phyloP scores from a whole-genome alignment of 2,329 filamentous ascomycete genomes.

The Colletotrichum noveboracense region DNA sequence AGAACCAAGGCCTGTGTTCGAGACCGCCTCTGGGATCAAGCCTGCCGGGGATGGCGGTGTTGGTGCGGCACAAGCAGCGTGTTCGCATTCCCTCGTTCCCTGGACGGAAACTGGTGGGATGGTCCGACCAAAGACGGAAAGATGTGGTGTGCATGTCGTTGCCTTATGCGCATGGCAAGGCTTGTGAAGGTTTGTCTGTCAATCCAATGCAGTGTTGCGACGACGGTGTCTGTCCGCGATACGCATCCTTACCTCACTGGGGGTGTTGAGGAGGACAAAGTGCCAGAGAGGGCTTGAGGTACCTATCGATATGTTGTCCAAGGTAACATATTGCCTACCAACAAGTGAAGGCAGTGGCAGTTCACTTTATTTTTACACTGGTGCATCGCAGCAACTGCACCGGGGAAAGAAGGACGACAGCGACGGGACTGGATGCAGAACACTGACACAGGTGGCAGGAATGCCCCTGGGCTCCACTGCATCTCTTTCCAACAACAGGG shows the following conservation, averaged over 20 bases:
- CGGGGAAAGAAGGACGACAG: background rate
- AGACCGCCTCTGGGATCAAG: background rate
- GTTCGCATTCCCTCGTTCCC: slow-evolving; percentile 2
- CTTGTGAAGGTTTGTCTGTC: background rate
- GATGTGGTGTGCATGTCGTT: slow-evolving; percentile 15
- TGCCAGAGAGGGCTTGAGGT: background rate
- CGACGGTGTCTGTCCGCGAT: background rate
- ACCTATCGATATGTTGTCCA: background rate
- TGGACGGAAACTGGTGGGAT: background rate
- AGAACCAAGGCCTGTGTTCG: background rate
- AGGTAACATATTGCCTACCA: background rate
- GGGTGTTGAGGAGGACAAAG: background rate
- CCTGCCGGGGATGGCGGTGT: slow-evolving; percentile 7
- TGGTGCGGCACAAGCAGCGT: background rate
- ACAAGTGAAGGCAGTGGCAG: background rate
- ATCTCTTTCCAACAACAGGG: slow-evolving; percentile 15
- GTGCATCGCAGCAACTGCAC: background rate
- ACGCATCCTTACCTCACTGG: background rate
- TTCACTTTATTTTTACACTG: background rate
- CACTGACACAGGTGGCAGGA: slow-evolving; percentile 1
- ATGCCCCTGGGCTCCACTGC: slow-evolving; percentile 5
- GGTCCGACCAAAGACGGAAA: background rate
- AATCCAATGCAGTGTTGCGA: background rate
- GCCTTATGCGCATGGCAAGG: slow-evolving; percentile 8
- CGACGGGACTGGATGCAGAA: background rate